Evolutionary conservation across 768 basidiomycete species (phyloP), one percentile per base, ranked within the genome.

Genomic region (Collybiopsis luxurians): DNA sequence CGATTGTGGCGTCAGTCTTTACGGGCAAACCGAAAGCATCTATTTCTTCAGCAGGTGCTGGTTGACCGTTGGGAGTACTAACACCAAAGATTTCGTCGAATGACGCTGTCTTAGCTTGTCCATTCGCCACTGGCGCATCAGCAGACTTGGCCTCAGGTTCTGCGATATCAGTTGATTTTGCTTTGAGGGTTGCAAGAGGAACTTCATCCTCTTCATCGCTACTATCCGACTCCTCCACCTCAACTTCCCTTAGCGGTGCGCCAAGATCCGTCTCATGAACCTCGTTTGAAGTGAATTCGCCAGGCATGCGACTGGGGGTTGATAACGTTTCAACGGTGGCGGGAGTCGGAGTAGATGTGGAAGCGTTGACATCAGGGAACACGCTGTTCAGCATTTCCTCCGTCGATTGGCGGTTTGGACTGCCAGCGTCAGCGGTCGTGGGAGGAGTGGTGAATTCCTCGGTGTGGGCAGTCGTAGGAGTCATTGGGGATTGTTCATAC

Each of bases 381-480:
- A 73, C 63, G 1, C 75, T 66, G 23, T 73, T 67, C 21, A 62
- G 58, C n/a, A 73, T 71, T 31, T 76, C 76, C 39, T 75, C 47
- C 2, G 74, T 67, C 3, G 71, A 67, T 55, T 70, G 67, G 53
- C 58, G 49, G 34, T 57, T 55, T 19, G 60, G 58, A 40, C 59
- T 66, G n/a, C 47, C 58, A 28, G 59, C 50, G 7, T 64, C 63
- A 1, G 75, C 73, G 38, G 80, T 77, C 12, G 79, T 77, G 0
- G 80, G 83, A 27, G 87, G 85, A 0, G 86, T 89, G 48, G 77
- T 72, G 62, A 90, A 90, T 15, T 76, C 61, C 30, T 89, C 86
- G 38, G 71, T 79, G 28, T 79, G 79, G 7, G 69, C 72, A 55
- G 70, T 66, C 13, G 75, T 59, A 36, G 61, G 63, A 2, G 65